Base-by-base conservation (phyloP, 169 alveolate species). In the Plasmodium coatneyi region DNA sequence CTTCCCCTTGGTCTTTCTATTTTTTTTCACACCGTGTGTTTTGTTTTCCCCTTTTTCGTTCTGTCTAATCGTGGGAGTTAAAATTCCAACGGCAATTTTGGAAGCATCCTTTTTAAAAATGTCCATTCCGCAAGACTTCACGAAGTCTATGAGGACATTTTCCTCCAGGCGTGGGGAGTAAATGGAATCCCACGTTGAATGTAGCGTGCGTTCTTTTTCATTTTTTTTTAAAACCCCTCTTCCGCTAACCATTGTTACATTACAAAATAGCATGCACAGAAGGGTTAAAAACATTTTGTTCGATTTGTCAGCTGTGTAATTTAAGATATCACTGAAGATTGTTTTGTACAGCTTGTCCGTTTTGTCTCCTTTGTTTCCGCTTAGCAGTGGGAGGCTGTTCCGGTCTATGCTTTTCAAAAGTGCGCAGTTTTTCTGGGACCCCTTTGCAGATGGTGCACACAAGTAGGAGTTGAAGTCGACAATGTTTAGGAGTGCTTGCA, bases 211-310 rank as follows among this genome's bases (percentile, higher is more conserved):
- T 7, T 22, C 14, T 49, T 22, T 60, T 30, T 3, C 74, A 41
- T 36, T 83, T 70, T 70, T 70, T 83, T 39, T 19, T 70, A 7
- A 19, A 34, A 36, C 71, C 49, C 49, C 39, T 83, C 71, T 66
- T 28, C 76, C 3, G 36, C 60, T 49, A 66, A 66, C n/a, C 30
- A 70, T 34, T 32, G 52, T 32, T 70, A 10, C 25, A 25, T 83
- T 83, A 49, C 92, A 83, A 83, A 83, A 83, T 60, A 83, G 30
- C 46, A 83, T 83, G 34, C 92, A 83, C 52, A 83, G 49, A 39
- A 83, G 76, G 43, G 83, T 83, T 83, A 83, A 41, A 54, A 49
- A 83, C n/a, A 83, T 83, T 70, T 83, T 83, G n/a, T 83, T 66
- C 25, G 74, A 70, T 70, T 83, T 66, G 4, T 71, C 60, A 22